Evolutionary conservation across 2,329 filamentous ascomycete species (phyloP).

Genomic region (Aspergillus sp.): DNA sequence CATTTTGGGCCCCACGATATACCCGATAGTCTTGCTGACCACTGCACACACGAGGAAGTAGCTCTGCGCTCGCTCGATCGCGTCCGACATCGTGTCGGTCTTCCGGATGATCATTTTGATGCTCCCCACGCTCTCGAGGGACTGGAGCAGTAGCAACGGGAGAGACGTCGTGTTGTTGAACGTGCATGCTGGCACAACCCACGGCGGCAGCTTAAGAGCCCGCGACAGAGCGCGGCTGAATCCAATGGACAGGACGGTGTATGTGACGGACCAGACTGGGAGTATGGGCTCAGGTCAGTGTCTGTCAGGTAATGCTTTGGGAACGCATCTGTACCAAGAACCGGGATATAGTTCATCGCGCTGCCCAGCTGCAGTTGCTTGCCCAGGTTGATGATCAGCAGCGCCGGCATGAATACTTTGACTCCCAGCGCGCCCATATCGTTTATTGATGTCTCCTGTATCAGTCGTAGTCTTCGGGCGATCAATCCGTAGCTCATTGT

Average conservation of each 20-base stretch:
- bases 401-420: conserved; percentile 44
- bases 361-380: conserved; percentile 41
- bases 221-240: conserved; percentile 37
- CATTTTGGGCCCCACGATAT: conserved; percentile 52
- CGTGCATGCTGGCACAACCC: conserved; percentile 45
- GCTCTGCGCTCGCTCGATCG: conserved; percentile 51
- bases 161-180: conserved; percentile 52
- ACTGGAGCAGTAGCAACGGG: conserved; percentile 44
- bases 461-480: conserved; percentile 41
- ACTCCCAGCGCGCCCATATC: conserved; percentile 46
- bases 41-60: conserved; percentile 60
- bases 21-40: conserved; percentile 54
- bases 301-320: no score
- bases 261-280: conserved; percentile 45
- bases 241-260: conserved; percentile 41
- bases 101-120: conserved; percentile 40
- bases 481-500: conserved; percentile 46
- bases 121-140: conserved; percentile 48
- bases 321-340: conserved; percentile 39
- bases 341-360: conserved; percentile 39
- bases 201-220: conserved; percentile 42
- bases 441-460: conserved; percentile 40
- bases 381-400: conserved; percentile 46
- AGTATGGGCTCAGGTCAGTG: no score
- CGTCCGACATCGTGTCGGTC: conserved; percentile 35